These are phyloP conservation scores for Vaucheria bursata DNA, from an alignment of 352 stramenopile species.

Conservation along the genomic window DNA sequence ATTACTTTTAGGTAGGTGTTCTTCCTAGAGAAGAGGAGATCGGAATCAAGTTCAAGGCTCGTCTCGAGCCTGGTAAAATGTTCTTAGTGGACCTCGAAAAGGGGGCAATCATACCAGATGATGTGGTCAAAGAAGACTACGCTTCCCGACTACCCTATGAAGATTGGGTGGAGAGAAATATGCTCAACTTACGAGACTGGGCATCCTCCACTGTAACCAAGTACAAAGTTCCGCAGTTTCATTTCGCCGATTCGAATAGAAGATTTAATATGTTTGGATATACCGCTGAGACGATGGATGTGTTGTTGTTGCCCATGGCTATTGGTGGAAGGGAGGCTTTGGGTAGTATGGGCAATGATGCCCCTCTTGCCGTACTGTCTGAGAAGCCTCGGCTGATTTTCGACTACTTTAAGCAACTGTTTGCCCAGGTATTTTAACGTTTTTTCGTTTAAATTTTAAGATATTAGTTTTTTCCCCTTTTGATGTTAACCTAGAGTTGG, in stretches of 20 bases:
- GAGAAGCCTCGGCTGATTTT: conserved; percentile 53
- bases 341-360: conserved; percentile 89
- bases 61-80: conserved; percentile 92
- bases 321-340: conserved; percentile 83
- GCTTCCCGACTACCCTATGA: conserved; percentile 71
- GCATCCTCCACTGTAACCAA: conserved; percentile 50
- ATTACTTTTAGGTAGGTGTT: conserved; percentile 63
- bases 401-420: conserved; percentile 49
- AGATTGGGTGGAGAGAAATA: conserved; percentile 78
- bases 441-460: no score
- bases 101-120: conserved; percentile 81
- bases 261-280: conserved; percentile 90
- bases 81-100: conserved; percentile 91
- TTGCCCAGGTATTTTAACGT: conserved; percentile 33
- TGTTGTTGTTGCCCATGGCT: conserved; percentile 87
- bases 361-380: conserved; percentile 78
- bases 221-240: conserved; percentile 32
- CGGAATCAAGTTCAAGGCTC: conserved; percentile 82
- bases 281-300: conserved; percentile 84
- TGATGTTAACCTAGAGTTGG: no score
- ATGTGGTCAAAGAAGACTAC: conserved; percentile 84
- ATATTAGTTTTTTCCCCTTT: no score
- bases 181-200: conserved; percentile 76
- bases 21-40: conserved; percentile 74
- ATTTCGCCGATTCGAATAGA: conserved; percentile 67